Evolutionary conservation across 2,329 filamentous ascomycete species (phyloP).

Genomic region (Fusarium clavum): DNA sequence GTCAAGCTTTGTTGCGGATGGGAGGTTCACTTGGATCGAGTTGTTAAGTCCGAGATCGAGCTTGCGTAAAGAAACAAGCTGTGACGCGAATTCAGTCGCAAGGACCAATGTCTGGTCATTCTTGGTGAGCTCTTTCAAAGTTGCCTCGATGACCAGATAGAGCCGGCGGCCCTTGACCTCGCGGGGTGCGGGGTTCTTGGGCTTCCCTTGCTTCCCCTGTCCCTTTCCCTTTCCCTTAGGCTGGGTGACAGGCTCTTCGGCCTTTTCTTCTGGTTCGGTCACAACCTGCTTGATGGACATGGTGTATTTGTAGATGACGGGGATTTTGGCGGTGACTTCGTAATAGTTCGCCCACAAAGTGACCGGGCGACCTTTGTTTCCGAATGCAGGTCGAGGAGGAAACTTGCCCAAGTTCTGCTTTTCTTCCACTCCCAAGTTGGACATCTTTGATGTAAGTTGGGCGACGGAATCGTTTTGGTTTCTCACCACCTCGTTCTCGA

Average conservation of each 20-base stretch:
- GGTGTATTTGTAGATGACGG: constrained; percentile 59
- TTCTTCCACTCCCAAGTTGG: constrained; percentile 48
- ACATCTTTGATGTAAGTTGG: constrained; percentile 53
- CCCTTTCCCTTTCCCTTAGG: constrained; percentile 31
- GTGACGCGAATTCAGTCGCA: constrained; percentile 64
- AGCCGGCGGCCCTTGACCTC: constrained; percentile 59
- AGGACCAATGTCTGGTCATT: constrained; percentile 48
- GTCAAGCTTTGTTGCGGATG: constrained; percentile 47
- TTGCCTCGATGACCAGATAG: constrained; percentile 54
- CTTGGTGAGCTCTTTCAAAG: constrained; percentile 52
- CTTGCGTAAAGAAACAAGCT: constrained; percentile 56
- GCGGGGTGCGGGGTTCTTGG: constrained; percentile 24
- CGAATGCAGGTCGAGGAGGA: constrained; percentile 63
- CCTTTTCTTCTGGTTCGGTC: constrained; percentile 16
- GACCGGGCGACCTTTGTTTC: constrained; percentile 56
- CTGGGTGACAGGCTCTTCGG: constrained; percentile 9
- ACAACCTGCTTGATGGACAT: constrained; percentile 52
- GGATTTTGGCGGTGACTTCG: constrained; percentile 53
- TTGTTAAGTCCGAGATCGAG: constrained; percentile 51
- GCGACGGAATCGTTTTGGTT: constrained; percentile 45
- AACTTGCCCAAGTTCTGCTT: constrained; percentile 49
- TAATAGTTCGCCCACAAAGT: constrained; percentile 68
- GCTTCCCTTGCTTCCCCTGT: constrained; percentile 22
- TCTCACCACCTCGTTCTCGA: constrained; percentile 57
- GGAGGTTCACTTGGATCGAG: constrained; percentile 52